These are phyloP conservation scores for Clonostachys rosea DNA, from an alignment of 2,329 filamentous ascomycete genomes.

Conservation along the genomic window DNA sequence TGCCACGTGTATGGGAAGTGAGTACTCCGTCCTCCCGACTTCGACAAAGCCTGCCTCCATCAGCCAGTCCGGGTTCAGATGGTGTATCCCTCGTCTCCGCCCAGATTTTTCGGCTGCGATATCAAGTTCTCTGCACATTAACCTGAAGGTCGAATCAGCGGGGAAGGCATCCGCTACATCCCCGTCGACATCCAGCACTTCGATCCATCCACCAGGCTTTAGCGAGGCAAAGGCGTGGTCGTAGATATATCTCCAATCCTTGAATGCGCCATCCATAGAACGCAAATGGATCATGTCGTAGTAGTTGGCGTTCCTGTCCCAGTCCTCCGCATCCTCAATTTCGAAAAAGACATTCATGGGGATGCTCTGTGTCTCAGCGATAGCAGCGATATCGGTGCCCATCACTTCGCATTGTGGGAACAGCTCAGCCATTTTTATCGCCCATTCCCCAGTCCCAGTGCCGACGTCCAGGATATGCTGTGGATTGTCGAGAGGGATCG, in stretches of 20 bases:
- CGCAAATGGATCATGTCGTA: constrained; percentile 55
- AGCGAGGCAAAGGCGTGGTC: constrained; percentile 45
- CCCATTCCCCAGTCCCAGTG: constrained; percentile 51
- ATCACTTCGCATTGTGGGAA: constrained; percentile 51
- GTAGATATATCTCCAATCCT: constrained; percentile 51
- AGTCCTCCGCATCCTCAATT: constrained; percentile 56
- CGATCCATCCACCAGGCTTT: constrained; percentile 53
- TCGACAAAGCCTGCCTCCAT: constrained; percentile 47
- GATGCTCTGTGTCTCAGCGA: constrained; percentile 47
- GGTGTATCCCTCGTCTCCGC: constrained; percentile 34
- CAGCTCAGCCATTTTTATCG: constrained; percentile 46
- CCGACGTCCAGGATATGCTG: constrained; percentile 50
- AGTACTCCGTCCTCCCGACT: constrained; percentile 38
- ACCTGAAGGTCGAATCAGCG: constrained; percentile 36
- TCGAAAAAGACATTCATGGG: constrained; percentile 57
- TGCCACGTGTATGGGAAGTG: constrained; percentile 40
- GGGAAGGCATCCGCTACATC: constrained; percentile 33
- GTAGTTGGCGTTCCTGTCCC: constrained; percentile 45
- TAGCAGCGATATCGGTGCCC: constrained; percentile 54
- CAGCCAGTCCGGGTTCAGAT: constrained; percentile 39
- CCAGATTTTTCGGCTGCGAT: constrained; percentile 39
- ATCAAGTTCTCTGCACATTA: constrained; percentile 31
- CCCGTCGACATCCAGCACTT: constrained; percentile 49
- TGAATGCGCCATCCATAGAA: constrained; percentile 50
- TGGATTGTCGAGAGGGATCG: constrained; percentile 32